phyloP scores from a whole-genome alignment of 1,284 basidiomycete genomes.

The Coniophora puteana region DNA sequence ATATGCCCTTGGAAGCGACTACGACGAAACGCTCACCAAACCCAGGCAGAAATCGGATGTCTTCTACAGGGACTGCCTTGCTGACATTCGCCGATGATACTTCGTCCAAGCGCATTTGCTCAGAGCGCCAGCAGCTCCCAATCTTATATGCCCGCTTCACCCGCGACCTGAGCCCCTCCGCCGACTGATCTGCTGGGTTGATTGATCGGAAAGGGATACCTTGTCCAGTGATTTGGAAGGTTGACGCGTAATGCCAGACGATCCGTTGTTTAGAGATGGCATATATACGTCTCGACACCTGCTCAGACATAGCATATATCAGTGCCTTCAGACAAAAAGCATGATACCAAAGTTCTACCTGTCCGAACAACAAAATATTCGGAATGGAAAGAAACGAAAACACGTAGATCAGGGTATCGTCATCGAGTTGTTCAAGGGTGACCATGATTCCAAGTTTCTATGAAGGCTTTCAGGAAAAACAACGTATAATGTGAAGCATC shows the following conservation, averaged over 20 bases:
- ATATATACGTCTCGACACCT: slow-evolving; percentile 49
- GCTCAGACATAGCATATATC: slow-evolving; percentile 1
- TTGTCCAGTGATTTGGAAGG: slow-evolving; percentile 34
- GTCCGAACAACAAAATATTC: slow-evolving; percentile 43
- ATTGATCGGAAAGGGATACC: slow-evolving; percentile 45
- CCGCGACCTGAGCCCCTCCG: slow-evolving; percentile 39
- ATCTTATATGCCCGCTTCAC: slow-evolving; percentile 41
- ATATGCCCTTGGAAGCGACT: slow-evolving; percentile 55
- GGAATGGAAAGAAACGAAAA: slow-evolving; percentile 41
- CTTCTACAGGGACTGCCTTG: slow-evolving; percentile 40
- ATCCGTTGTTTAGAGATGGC: slow-evolving; percentile 39
- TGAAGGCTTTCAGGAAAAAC: too few species aligned
- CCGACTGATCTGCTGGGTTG: slow-evolving; percentile 27
- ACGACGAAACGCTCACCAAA: slow-evolving; percentile 39
- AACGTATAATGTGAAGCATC: too few species aligned
- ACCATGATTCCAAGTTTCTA: too few species aligned
- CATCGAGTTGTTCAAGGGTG: slow-evolving; percentile 26
- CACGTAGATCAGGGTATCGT: slow-evolving; percentile 48
- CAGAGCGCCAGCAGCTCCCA: slow-evolving; percentile 42
- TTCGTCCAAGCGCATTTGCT: slow-evolving; percentile 18
- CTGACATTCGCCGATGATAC: slow-evolving; percentile 22
- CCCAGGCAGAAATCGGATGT: slow-evolving; percentile 49
- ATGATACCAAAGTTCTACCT: slow-evolving; percentile 30
- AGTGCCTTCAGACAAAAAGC: not conserved
- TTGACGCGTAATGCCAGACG: slow-evolving; percentile 53